Evolutionary conservation across 73 alveolate genomes (phyloP).

Genomic region (Blepharisma stoltei): DNA sequence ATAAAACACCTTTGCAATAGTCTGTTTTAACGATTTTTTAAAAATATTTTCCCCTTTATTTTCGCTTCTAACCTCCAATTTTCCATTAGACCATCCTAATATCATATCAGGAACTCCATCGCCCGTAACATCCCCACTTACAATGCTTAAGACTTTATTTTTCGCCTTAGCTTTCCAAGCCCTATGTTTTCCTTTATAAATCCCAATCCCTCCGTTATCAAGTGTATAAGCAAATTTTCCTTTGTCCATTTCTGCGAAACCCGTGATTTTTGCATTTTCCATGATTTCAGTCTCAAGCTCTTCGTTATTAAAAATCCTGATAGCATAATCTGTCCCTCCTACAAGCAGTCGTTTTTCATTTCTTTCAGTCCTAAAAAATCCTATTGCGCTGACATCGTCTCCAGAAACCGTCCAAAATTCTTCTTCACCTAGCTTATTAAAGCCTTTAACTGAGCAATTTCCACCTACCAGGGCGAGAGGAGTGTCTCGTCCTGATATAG

Average conservation of each 20-base stretch:
- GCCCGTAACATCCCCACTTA: slow-evolving; percentile 61
- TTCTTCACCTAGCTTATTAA: slow-evolving; percentile 77
- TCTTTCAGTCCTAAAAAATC: slow-evolving; percentile 62
- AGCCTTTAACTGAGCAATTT: slow-evolving; percentile 82
- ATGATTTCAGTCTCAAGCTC: slow-evolving; percentile 76
- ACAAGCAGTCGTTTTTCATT: slow-evolving; percentile 75
- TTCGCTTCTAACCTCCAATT: slow-evolving; percentile 49
- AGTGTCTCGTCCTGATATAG: slow-evolving; percentile 39
- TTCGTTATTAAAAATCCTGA: slow-evolving; percentile 84
- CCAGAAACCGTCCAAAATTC: slow-evolving; percentile 93
- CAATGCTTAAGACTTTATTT: slow-evolving; percentile 66
- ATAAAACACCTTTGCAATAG: slow-evolving; percentile 66
- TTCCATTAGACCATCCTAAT: slow-evolving; percentile 76
- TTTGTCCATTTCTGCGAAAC: slow-evolving; percentile 40
- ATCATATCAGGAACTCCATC: slow-evolving; percentile 60
- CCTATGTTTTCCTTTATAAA: slow-evolving; percentile 65
- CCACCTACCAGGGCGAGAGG: slow-evolving; percentile 89
- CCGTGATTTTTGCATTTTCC: slow-evolving; percentile 69
- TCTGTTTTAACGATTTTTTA: slow-evolving; percentile 42
- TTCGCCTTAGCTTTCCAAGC: slow-evolving; percentile 76
- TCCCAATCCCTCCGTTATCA: slow-evolving; percentile 81
- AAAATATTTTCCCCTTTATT: slow-evolving; percentile 33
- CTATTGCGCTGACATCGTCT: slow-evolving; percentile 79
- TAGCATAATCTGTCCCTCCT: slow-evolving; percentile 85
- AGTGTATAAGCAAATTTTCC: slow-evolving; percentile 61